Evolutionary conservation across 2,329 filamentous ascomycete species (phyloP).

Genomic region (Penicillium sp.): DNA sequence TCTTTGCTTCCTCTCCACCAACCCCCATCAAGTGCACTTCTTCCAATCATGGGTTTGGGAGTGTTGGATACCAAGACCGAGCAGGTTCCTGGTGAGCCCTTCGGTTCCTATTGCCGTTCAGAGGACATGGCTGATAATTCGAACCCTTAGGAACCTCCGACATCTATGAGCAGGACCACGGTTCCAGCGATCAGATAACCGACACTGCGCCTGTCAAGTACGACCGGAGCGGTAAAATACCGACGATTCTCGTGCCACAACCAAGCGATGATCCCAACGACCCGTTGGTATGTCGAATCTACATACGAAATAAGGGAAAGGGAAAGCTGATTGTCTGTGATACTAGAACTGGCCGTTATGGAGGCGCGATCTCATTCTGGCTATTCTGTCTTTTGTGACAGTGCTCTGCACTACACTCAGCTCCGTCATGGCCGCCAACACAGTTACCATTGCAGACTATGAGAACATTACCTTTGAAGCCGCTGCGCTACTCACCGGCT

Average conservation of each 20-base stretch:
- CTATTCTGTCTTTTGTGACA: conserved; percentile 70
- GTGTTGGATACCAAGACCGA: conserved; percentile 63
- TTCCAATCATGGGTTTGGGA: conserved; percentile 59
- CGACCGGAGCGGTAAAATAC: conserved; percentile 60
- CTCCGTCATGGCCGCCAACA: conserved; percentile 83
- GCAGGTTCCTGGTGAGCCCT: conserved; percentile 65
- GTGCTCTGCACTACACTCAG: conserved; percentile 81
- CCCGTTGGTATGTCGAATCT: conserved; percentile 59
- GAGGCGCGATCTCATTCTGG: conserved; percentile 75
- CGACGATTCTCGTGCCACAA: conserved; percentile 82
- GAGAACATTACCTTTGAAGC: conserved; percentile 65
- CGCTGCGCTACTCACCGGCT: conserved; percentile 78
- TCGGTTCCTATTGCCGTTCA: conserved; percentile 15
- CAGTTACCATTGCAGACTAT: conserved; percentile 66
- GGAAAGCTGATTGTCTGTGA: not conserved
- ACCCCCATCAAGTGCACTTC: not conserved
- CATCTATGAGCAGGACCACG: conserved; percentile 59
- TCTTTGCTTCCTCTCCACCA: not conserved
- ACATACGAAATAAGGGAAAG: conserved; percentile 3
- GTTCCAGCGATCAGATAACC: conserved; percentile 29
- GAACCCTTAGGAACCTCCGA: conserved; percentile 41
- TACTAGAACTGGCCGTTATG: conserved; percentile 76
- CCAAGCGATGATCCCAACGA: conserved; percentile 89
- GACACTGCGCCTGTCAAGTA: conserved; percentile 59
- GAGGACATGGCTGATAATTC: not conserved